Conservation (phyloP, 2,329 filamentous ascomycete genomes). For the Zasmidium angulare region DNA sequence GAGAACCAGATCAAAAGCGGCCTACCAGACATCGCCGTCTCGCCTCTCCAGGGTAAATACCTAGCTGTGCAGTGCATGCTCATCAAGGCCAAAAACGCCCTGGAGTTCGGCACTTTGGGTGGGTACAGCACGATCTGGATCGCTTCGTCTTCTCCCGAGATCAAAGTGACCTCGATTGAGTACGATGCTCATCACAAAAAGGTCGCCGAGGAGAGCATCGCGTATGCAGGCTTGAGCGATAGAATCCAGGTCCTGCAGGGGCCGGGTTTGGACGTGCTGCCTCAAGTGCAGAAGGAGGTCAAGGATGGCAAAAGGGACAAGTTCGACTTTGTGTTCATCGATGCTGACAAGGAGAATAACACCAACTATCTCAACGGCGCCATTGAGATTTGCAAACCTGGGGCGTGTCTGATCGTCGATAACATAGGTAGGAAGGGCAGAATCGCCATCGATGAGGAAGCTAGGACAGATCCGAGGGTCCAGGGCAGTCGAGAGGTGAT, state of each 20-base stretch:
- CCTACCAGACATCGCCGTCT: conserved; percentile 42
- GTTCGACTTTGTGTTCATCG: conserved; percentile 29
- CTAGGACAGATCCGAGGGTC: conserved; percentile 31
- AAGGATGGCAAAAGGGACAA: conserved; percentile 16
- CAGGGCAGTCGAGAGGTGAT: conserved; percentile 37
- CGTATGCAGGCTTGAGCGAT: conserved; percentile 17
- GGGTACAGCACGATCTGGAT: conserved; percentile 25
- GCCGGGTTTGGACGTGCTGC: conserved; percentile 22
- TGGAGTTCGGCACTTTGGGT: conserved; percentile 28
- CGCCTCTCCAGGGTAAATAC: conserved; percentile 39
- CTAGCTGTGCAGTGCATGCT: conserved; percentile 41
- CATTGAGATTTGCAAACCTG: conserved; percentile 15
- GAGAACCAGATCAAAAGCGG: conserved; percentile 21
- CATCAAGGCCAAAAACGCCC: conserved; percentile 19
- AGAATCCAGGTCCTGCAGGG: conserved; percentile 21
- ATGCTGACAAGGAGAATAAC: conserved; percentile 27
- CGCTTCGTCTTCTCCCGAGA: conserved; percentile 11
- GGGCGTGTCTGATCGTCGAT: conserved; percentile 23
- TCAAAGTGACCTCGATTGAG: conserved; percentile 24
- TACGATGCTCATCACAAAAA: conserved; percentile 14
- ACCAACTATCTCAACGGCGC: conserved; percentile 20
- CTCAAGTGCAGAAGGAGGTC: conserved; percentile 17
- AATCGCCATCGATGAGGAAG: conserved; percentile 4
- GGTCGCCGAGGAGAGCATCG: conserved; percentile 17
- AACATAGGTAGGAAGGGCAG: conserved; percentile 34